phyloP scores from a whole-genome alignment of 2,329 filamentous ascomycete genomes.

The Trichoderma sp. region DNA sequence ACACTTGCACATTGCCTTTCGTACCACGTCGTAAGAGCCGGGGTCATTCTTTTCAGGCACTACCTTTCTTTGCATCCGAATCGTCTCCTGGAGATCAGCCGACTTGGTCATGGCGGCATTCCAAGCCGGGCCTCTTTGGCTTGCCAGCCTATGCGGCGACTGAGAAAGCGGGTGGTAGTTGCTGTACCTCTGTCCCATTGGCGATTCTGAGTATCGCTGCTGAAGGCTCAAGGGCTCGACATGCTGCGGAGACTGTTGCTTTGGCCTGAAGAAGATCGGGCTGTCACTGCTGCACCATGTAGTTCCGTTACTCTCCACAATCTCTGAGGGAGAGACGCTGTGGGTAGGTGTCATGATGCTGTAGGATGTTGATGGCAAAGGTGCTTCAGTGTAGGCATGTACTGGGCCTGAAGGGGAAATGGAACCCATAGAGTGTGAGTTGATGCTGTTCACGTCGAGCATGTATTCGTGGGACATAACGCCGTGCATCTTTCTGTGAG shows the following conservation, averaged over 20 bases:
- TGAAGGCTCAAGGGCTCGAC: conserved; percentile 44
- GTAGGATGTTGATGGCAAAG: conserved; percentile 42
- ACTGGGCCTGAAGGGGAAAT: conserved; percentile 45
- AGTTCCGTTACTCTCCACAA: conserved; percentile 41
- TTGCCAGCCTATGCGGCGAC: conserved; percentile 42
- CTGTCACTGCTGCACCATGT: conserved; percentile 49
- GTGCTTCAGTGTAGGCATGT: conserved; percentile 41
- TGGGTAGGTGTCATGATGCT: conserved; percentile 47
- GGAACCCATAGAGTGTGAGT: conserved; percentile 42
- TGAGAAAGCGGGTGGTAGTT: conserved; percentile 37
- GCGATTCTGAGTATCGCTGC: conserved; percentile 43
- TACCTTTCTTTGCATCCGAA: conserved; percentile 40
- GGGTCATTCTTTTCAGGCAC: conserved; percentile 36
- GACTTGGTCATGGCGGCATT: conserved; percentile 50
- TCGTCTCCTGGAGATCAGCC: conserved; percentile 50
- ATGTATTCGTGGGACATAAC: conserved; percentile 46
- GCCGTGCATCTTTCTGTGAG: conserved; percentile 44
- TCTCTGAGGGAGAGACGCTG: conserved; percentile 46
- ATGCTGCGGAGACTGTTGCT: conserved; percentile 38
- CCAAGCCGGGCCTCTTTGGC: conserved; percentile 48
- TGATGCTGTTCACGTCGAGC: conserved; percentile 42
- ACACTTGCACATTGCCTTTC: conserved; percentile 51
- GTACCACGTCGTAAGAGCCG: conserved; percentile 43
- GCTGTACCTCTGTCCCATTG: conserved; percentile 38
- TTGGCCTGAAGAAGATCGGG: conserved; percentile 47